Percentiles rank a stretch among this genome's conserved stretches.
These are phyloP conservation scores for Thymus quinquecostatus DNA, from an alignment of 257 asterid genomes.

Conservation along the genomic window DNA sequence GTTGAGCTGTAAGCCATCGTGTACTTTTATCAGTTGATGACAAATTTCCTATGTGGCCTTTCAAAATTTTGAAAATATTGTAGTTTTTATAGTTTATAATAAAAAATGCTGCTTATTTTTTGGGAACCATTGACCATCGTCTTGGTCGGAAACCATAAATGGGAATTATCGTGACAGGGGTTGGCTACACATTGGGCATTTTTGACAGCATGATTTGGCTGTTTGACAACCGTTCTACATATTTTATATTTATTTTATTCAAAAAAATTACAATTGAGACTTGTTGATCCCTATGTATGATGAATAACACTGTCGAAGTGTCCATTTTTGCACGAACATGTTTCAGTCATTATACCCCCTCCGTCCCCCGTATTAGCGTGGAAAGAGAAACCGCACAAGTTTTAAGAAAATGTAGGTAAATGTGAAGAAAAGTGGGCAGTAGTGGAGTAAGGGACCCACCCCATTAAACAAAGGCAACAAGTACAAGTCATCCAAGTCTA, in stretches of 20 bases:
- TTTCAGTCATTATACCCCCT: too few species aligned
- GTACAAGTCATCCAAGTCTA: background rate
- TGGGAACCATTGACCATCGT: background rate
- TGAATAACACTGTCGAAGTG: background rate
- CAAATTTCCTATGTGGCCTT: slow-evolving; percentile 16
- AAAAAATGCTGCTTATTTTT: background rate
- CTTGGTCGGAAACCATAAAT: background rate
- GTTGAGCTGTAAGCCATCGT: slow-evolving; percentile 16
- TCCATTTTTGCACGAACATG: too few species aligned
- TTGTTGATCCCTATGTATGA: background rate
- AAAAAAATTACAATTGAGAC: background rate
- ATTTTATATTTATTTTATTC: background rate
- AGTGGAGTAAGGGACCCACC: too few species aligned
- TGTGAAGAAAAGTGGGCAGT: too few species aligned
- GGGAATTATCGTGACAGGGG: background rate
- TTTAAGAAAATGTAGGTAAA: too few species aligned
- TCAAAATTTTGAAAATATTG: slow-evolving; percentile 8
- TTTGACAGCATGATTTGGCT: background rate
- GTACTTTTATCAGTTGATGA: slow-evolving; percentile 7
- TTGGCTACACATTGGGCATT: background rate
- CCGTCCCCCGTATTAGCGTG: too few species aligned
- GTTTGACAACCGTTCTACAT: background rate
- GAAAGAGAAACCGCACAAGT: too few species aligned
- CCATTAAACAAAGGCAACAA: too few species aligned
- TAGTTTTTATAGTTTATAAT: slow-evolving; percentile 26